These are phyloP conservation scores for Croton setiger DNA, from an alignment of 441 rosid species.

Conservation along the genomic window DNA sequence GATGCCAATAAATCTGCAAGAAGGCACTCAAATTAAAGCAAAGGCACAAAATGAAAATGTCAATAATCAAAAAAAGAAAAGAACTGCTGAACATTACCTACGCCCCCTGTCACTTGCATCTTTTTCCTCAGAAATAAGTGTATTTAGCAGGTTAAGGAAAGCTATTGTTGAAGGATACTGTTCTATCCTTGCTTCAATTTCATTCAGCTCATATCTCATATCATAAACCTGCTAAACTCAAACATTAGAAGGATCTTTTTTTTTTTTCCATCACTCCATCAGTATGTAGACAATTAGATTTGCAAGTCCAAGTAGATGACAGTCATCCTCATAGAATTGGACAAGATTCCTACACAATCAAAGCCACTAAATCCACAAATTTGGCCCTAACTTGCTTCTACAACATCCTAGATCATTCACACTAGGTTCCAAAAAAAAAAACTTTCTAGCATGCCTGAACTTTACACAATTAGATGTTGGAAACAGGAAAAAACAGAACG, in stretches of 20 bases:
- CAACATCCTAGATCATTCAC: neutral
- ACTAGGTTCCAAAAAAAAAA: neutral
- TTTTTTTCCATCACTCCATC: neutral
- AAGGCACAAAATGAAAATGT: conserved; percentile 21
- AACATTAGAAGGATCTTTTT: conserved; percentile 4
- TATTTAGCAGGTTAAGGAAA: conserved; percentile 81
- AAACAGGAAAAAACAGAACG: neutral
- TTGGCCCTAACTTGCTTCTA: neutral
- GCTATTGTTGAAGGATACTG: conserved; percentile 92
- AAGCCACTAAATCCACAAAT: neutral
- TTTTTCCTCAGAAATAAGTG: conserved; percentile 87
- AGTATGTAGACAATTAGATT: neutral
- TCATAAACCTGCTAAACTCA: conserved; percentile 67
- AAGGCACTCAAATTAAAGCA: conserved; percentile 24
- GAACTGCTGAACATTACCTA: conserved; percentile 50
- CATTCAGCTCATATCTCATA: conserved; percentile 98
- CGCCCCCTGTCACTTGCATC: conserved; percentile 86
- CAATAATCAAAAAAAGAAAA: conserved; percentile 14
- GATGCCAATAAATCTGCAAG: conserved; percentile 90
- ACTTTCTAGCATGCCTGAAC: neutral
- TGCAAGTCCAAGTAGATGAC: conserved; percentile 6
- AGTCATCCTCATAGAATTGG: neutral
- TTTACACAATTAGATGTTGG: neutral
- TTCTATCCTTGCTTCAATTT: conserved; percentile 96
- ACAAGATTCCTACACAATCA: neutral